Conservation (phyloP, 306 rosid genomes). For the Cicer judaicum region DNA sequence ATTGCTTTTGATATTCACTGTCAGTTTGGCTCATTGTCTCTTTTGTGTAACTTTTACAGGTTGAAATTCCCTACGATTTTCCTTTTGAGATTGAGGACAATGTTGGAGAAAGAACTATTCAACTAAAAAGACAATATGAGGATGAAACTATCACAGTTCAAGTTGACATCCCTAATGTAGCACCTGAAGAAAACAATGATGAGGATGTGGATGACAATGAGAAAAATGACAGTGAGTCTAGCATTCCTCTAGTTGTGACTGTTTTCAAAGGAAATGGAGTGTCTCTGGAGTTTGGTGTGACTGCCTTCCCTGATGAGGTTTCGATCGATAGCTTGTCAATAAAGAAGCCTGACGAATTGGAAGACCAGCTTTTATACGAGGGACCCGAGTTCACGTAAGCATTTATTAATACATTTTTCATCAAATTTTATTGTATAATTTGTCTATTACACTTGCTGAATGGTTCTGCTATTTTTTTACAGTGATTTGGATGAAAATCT, state of each 20-base stretch:
- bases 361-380: slow-evolving; percentile 69
- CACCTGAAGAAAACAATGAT: slow-evolving; percentile 46
- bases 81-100: slow-evolving; percentile 82
- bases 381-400: slow-evolving; percentile 87
- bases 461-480: slow-evolving; percentile 2
- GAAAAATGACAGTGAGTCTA: slow-evolving; percentile 49
- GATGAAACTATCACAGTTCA: slow-evolving; percentile 74
- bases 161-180: slow-evolving; percentile 69
- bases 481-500: slow-evolving; percentile 92
- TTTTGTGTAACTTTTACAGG: slow-evolving; percentile 45
- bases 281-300: slow-evolving; percentile 75
- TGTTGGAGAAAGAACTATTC: slow-evolving; percentile 76
- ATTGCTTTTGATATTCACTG: slow-evolving; percentile 2
- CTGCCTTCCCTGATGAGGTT: slow-evolving; percentile 73
- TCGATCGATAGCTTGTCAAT: slow-evolving; percentile 74
- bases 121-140: slow-evolving; percentile 62
- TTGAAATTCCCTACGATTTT: slow-evolving; percentile 54
- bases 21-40: slow-evolving; percentile 3
- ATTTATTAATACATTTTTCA: background rate
- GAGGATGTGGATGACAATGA: slow-evolving; percentile 41
- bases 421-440: background rate
- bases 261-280: slow-evolving; percentile 62
- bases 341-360: slow-evolving; percentile 57
- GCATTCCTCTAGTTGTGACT: slow-evolving; percentile 78
- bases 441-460: slow-evolving; percentile 7